Evolutionary conservation across 2,329 filamentous ascomycete genomes (phyloP).

Genomic region (Xylariales sp.): DNA sequence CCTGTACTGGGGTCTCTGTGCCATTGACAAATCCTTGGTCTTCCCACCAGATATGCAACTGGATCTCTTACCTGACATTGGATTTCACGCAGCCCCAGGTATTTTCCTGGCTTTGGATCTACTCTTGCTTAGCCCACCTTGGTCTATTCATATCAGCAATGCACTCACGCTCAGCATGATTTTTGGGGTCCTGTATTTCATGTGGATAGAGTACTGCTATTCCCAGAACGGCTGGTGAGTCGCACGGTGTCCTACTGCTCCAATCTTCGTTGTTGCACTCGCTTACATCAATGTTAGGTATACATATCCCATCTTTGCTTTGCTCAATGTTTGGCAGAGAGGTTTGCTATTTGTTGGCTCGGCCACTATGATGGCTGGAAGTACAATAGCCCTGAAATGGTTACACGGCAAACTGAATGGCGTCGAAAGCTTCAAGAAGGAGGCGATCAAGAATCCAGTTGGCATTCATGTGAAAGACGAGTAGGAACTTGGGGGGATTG

Average conservation of each 20-base stretch:
- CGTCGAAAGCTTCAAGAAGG: slow-evolving; percentile 33
- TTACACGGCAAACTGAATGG: slow-evolving; percentile 66
- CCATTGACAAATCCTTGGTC: slow-evolving; percentile 49
- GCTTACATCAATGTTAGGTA: slow-evolving; percentile 48
- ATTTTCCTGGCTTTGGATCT: slow-evolving; percentile 62
- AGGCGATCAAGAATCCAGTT: slow-evolving; percentile 20
- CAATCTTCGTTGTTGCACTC: slow-evolving; percentile 18
- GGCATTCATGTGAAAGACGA: slow-evolving; percentile 14
- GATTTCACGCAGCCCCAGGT: slow-evolving; percentile 63
- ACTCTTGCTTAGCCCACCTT: slow-evolving; percentile 67
- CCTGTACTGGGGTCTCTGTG: slow-evolving; percentile 67
- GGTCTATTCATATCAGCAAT: slow-evolving; percentile 58
- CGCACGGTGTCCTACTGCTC: not conserved
- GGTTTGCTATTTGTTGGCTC: slow-evolving; percentile 65
- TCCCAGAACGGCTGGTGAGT: slow-evolving; percentile 59
- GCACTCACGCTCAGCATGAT: slow-evolving; percentile 53
- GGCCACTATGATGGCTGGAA: slow-evolving; percentile 66
- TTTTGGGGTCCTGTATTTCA: slow-evolving; percentile 68
- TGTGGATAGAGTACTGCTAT: slow-evolving; percentile 72
- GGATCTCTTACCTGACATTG: slow-evolving; percentile 52
- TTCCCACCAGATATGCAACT: slow-evolving; percentile 52
- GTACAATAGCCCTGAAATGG: slow-evolving; percentile 65
- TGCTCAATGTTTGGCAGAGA: slow-evolving; percentile 62
- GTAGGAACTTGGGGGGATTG: too few relatives aligned
- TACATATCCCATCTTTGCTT: slow-evolving; percentile 78